Percentiles rank a stretch among this genome's conserved stretches.
phyloP scores from a whole-genome alignment of 352 stramenopile species.

The Chrysophaeum taylorii region DNA sequence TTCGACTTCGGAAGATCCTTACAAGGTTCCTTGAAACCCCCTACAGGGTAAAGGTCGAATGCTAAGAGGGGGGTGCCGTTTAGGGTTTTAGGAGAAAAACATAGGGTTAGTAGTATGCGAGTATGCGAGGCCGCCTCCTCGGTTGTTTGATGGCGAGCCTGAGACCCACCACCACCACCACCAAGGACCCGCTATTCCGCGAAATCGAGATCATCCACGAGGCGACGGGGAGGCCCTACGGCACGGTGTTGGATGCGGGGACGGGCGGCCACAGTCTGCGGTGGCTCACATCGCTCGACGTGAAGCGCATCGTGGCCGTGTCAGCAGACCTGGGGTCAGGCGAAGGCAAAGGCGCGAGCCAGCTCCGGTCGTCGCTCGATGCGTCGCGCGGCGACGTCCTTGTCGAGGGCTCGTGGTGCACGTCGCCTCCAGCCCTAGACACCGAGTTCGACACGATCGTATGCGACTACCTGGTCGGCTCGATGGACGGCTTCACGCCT shows the following conservation, averaged over 20 bases:
- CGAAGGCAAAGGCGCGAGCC: conserved; percentile 29
- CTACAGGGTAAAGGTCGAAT: too few relatives aligned
- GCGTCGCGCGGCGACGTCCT: background rate
- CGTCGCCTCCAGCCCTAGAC: conserved; percentile 27
- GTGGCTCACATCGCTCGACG: conserved; percentile 47
- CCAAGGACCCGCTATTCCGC: conserved; percentile 58
- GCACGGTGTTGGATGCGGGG: conserved; percentile 57
- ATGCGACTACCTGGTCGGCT: conserved; percentile 64
- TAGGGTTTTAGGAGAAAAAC: too few relatives aligned
- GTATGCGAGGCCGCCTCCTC: too few relatives aligned
- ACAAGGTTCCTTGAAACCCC: too few relatives aligned
- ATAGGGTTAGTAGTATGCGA: too few relatives aligned
- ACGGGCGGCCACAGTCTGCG: conserved; percentile 61
- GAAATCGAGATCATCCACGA: conserved; percentile 55
- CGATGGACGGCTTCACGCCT: conserved; percentile 63
- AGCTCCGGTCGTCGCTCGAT: background rate
- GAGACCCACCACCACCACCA: too few relatives aligned
- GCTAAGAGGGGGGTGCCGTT: too few relatives aligned
- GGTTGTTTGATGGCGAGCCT: too few relatives aligned
- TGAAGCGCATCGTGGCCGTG: conserved; percentile 44
- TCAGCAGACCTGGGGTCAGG: conserved; percentile 53
- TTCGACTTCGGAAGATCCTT: too few relatives aligned
- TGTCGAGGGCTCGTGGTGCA: conserved; percentile 3
- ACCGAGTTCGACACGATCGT: conserved; percentile 59
- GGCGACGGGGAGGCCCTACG: conserved; percentile 32